These are phyloP conservation scores for Paecilomyces niveus DNA, from an alignment of 2,329 filamentous ascomycete species.

Conservation along the genomic window DNA sequence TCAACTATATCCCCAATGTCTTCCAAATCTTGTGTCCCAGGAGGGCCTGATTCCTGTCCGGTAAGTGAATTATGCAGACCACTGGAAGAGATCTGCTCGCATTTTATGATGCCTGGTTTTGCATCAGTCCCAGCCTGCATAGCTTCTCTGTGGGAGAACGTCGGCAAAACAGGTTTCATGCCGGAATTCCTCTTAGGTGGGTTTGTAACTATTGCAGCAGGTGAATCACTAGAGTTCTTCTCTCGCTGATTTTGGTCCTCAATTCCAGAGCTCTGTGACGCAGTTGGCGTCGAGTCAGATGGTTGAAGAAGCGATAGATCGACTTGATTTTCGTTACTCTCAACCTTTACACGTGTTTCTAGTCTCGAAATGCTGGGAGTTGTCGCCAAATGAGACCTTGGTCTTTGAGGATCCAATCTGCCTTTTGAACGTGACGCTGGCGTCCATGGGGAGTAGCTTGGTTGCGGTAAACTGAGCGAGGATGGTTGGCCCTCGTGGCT, in stretches of 20 bases:
- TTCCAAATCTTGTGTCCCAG: constrained; percentile 58
- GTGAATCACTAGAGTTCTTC: background rate
- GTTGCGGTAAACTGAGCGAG: background rate
- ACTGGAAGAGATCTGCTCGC: constrained; percentile 28
- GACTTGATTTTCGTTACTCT: background rate
- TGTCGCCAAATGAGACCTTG: background rate
- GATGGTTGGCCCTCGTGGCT: background rate
- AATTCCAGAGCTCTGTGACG: background rate
- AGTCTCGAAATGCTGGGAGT: background rate
- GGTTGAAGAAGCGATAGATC: background rate
- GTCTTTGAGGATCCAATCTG: background rate
- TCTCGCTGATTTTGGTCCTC: constrained; percentile 1
- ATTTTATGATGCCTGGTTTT: constrained; percentile 24
- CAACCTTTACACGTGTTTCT: background rate
- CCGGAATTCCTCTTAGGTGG: constrained; percentile 7
- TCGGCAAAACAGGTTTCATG: background rate
- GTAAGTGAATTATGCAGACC: constrained; percentile 12
- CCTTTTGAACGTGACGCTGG: background rate
- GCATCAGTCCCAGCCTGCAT: constrained; percentile 6
- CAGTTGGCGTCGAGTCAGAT: background rate
- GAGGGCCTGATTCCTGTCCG: constrained; percentile 18
- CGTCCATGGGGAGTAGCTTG: background rate
- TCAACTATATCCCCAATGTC: constrained; percentile 35
- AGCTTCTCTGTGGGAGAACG: background rate
- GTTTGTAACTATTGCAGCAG: background rate